phyloP scores from a whole-genome alignment of 225 moss, liverwort and hornwort species.

The Pseudisothecium myosuroides region DNA sequence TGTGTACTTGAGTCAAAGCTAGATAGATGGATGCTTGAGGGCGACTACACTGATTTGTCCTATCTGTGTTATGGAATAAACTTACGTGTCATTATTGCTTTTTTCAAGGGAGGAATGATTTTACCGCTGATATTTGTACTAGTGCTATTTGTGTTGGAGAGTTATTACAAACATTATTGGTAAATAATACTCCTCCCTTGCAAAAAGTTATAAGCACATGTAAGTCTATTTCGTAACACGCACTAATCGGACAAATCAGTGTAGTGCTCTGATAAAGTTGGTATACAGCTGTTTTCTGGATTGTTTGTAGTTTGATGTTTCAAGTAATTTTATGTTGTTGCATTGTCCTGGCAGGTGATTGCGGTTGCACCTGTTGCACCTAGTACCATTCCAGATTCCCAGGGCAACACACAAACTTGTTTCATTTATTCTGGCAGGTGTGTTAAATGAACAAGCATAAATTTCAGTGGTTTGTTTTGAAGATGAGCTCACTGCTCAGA shows the following conservation, averaged over 20 bases:
- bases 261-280: background rate
- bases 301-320: background rate
- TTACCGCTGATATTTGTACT: background rate
- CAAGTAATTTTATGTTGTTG: background rate
- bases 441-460: background rate
- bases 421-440: constrained; percentile 28
- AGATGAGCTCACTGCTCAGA: background rate
- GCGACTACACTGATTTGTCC: background rate
- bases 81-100: background rate
- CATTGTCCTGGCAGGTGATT: constrained; percentile 14
- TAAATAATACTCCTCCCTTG: background rate
- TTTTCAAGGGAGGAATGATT: background rate
- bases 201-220: too few species aligned
- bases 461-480: background rate
- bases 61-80: background rate
- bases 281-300: background rate
- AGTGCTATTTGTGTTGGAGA: background rate
- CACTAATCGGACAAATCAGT: background rate
- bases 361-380: constrained; percentile 21
- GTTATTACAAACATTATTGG: background rate
- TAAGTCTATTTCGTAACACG: background rate
- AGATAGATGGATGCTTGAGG: background rate
- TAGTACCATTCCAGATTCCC: constrained; percentile 11
- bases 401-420: constrained; percentile 28
- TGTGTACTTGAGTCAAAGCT: background rate